Base-by-base conservation (phyloP, 805 yeast genomes). In the Hanseniaspora mollemarum region DNA sequence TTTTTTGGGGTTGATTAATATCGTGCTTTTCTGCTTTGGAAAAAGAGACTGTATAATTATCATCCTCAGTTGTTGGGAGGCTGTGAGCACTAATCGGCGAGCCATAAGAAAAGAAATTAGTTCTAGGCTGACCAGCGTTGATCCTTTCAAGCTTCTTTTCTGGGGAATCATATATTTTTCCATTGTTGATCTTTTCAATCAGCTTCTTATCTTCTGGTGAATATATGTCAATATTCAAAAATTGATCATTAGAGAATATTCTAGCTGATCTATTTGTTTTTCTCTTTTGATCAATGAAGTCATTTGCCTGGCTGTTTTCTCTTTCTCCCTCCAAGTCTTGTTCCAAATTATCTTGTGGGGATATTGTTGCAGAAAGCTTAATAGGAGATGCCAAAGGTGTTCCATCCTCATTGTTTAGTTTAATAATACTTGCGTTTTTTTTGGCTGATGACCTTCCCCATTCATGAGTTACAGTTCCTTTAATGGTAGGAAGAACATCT, bases 391-490 rank as follows among this genome's bases (percentile, higher is more conserved):
- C 26, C 5, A 50, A 12, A 1, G 53, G 53, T 16, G 45, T 35
- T 9, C 49, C 49, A 38, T 39, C 52, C 10, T 37, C 39, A 19
- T 43, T 43, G 24, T 41, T 31, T 26, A 43, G 31, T 16, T 43
- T 43, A 10, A 48, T 48, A 6, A 48, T 48, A 3, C 10, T 40
- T 12, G 26, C 40, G 19, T 48, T 48, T 13, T 41, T 48, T 10
- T 46, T 46, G 19, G 24, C 31, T 5, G 36, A 39, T 2, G 49
- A 38, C 5, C 40, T 21, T 15, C 53, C 53, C 53, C 53, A 50
- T 26, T 50, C 53, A 33, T 50, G 53, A 9, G 49, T 38, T 12
- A 50, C 21, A 16, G 53, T 50, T 21, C 53, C 53, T 33, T 50
- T 43, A n/a, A 50, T 50, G 2, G 24, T 24, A 10, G 49, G 53